Percentiles rank a stretch among this genome's conserved stretches.
Conservation (phyloP, 768 basidiomycete species). For the Tricholoma sp. region DNA sequence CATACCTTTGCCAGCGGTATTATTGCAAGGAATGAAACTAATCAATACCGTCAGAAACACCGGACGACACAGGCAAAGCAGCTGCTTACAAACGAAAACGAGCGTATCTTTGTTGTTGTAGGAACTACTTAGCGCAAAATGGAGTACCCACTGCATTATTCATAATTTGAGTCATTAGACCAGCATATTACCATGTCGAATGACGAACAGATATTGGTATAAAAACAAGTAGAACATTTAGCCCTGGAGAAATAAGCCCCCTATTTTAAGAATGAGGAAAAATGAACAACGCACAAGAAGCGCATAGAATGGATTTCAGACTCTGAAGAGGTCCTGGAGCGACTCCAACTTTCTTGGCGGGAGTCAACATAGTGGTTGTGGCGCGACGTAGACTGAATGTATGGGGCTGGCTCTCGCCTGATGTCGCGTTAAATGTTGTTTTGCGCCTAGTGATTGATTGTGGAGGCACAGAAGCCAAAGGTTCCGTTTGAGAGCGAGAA, state of each 20-base stretch:
- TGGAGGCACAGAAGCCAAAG: not conserved
- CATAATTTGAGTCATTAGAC: not conserved
- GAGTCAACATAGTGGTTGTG: constrained; percentile 27
- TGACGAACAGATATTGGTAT: constrained; percentile 63
- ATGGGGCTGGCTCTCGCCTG: not conserved
- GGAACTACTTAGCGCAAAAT: constrained; percentile 46
- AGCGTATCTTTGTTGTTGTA: constrained; percentile 45
- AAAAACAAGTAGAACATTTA: constrained; percentile 67
- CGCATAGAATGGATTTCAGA: constrained; percentile 45
- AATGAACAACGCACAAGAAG: constrained; percentile 46
- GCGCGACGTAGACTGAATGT: constrained; percentile 7
- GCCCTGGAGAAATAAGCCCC: constrained; percentile 33
- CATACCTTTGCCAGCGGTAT: constrained; percentile 77
- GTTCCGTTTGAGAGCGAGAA: not conserved
- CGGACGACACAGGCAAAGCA: not conserved
- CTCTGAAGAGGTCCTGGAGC: constrained; percentile 43
- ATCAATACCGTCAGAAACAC: not conserved
- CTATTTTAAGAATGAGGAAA: not conserved
- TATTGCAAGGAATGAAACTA: constrained; percentile 78
- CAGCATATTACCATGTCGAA: not conserved
- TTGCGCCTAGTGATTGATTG: not conserved
- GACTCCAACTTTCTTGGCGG: constrained; percentile 33
- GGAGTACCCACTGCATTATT: constrained; percentile 60
- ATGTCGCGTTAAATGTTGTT: not conserved
- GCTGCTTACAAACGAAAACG: constrained; percentile 65